Base-by-base conservation (phyloP, 139 green algal genomes). In the Nannochloris sp. region DNA sequence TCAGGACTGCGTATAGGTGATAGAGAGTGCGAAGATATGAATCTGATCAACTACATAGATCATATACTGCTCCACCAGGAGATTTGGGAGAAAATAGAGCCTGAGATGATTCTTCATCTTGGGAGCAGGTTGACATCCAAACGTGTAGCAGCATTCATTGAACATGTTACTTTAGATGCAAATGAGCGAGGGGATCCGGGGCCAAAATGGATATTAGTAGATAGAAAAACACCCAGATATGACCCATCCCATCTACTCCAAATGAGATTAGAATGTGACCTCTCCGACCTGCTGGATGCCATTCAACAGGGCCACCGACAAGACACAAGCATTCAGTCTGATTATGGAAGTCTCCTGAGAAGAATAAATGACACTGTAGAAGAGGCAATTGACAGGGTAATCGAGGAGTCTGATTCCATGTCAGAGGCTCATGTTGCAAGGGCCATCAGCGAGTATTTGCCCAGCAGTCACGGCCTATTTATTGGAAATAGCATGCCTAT, bases 401-500 rank as follows among this genome's bases (percentile, higher is more conserved):
- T 84, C 58, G 27, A 10, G 0, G 49, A 54, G 4, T 44, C 86
- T 40, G 31, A 29, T 8, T 44, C 48, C 6, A 37, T 91, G 3
- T 81, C 60, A n/a, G 84, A 95, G 75, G 82, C 83, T 5, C 64
- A 72, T 40, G 81, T 93, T 50, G 84, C 88, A 0, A 68, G 78
- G 2, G 36, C 54, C 19, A 62, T 90, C 24, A 72, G 72, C 2
- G 59, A 62, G 18, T 29, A 62, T 37, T 60, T 83, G 27, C 74
- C 74, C 3, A 57, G 36, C 40, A 75, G 76, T 57, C 64, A 87
- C 61, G 92, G 73, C 7, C 67, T 99, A 5, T 99, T 97, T 70
- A 66, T 97, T 29, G 94, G 94, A 19, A 99, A 99, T 76, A 88
- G 73, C 66, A 99, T 99, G 94, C 89, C 94, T 34, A 96, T 99